Percentiles rank a stretch among this genome's conserved stretches.
phyloP scores from a whole-genome alignment of 345 rosid genomes.

The Eucalyptus cloeziana region DNA sequence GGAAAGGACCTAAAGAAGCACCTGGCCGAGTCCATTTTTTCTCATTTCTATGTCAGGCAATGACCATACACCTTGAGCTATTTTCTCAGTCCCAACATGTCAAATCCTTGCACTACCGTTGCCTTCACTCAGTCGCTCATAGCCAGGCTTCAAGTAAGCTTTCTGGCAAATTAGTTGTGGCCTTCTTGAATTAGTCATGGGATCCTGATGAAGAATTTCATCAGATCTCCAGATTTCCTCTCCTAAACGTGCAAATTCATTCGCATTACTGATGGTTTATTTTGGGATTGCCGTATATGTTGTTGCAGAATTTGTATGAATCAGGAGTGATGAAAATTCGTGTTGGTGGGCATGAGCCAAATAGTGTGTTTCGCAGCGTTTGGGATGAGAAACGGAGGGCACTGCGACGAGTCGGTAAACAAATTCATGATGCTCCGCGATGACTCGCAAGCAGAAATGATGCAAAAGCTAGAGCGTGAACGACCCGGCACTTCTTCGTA shows the following conservation, averaged over 20 bases:
- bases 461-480: not conserved
- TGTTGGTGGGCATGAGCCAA: not conserved
- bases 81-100: not conserved
- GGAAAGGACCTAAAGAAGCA: not conserved
- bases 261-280: not conserved
- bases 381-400: not conserved
- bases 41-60: not conserved
- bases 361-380: not conserved
- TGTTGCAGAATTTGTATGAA: not conserved
- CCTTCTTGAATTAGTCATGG: not conserved
- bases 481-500: not conserved
- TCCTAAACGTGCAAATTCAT: not conserved
- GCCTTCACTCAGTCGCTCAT: not conserved
- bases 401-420: not conserved
- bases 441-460: not conserved
- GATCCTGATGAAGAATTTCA: not conserved
- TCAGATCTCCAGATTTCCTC: not conserved
- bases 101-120: not conserved
- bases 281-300: not conserved
- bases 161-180: not conserved
- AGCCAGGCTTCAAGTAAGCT: not conserved
- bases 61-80: not conserved
- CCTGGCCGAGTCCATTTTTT: not conserved
- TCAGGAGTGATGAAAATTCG: not conserved
- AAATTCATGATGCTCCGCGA: not conserved